phyloP scores from a whole-genome alignment of 345 rosid genomes.

The Moricandia arvensis region DNA sequence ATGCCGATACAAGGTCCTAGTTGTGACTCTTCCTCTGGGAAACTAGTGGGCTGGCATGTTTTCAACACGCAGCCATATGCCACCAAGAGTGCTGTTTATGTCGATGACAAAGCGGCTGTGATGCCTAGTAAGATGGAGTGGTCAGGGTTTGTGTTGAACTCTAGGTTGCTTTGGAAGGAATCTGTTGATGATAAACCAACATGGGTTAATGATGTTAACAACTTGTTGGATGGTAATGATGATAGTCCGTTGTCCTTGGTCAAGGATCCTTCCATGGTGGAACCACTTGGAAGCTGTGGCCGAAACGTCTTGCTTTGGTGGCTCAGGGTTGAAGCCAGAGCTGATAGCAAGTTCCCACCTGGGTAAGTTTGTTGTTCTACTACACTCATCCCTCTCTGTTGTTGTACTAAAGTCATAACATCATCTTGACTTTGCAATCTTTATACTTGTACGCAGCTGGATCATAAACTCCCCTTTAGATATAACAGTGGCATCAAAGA shows the following conservation, averaged over 20 bases:
- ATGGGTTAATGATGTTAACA: conserved; percentile 67
- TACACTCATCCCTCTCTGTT: background rate
- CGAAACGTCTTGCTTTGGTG: conserved; percentile 94
- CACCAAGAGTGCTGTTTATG: conserved; percentile 50
- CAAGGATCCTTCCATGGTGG: conserved; percentile 69
- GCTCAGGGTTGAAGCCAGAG: conserved; percentile 98
- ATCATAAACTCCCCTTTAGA: conserved; percentile 81
- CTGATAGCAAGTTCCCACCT: conserved; percentile 94
- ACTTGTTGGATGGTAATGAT: conserved; percentile 37
- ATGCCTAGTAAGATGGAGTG: conserved; percentile 88
- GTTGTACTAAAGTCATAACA: too few relatives aligned
- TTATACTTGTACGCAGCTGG: conserved; percentile 58
- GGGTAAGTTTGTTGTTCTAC: conserved; percentile 42
- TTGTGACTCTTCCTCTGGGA: conserved; percentile 66
- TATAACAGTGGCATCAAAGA: conserved; percentile 76
- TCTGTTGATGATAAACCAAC: conserved; percentile 51
- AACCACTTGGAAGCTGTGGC: conserved; percentile 96
- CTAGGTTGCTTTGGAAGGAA: conserved; percentile 82
- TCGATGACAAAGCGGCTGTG: conserved; percentile 69
- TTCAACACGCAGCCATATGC: conserved; percentile 60
- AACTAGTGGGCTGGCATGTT: conserved; percentile 81
- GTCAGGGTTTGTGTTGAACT: conserved; percentile 96
- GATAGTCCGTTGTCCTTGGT: conserved; percentile 67
- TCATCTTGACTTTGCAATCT: background rate
- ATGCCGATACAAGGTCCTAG: conserved; percentile 96